Evolutionary conservation across 768 basidiomycete genomes (phyloP).

Genomic region (Pisolithus albus): DNA sequence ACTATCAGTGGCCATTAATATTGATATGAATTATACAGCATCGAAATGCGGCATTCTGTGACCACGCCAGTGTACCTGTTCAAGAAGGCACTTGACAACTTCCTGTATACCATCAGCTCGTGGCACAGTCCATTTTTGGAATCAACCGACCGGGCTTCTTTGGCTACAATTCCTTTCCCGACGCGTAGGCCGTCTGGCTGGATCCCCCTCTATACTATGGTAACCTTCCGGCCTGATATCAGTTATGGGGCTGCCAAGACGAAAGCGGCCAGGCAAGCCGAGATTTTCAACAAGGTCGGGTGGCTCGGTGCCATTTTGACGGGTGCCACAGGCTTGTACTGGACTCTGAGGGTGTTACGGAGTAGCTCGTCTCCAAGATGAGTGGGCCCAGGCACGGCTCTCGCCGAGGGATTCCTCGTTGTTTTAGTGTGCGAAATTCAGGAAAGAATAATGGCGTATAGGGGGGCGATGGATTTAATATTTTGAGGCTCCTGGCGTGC

Average conservation of each 20-base stretch:
- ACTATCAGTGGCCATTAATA: slow-evolving; percentile 12
- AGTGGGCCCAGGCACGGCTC: slow-evolving; percentile 15
- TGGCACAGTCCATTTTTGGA: slow-evolving; percentile 40
- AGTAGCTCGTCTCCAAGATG: slow-evolving; percentile 18
- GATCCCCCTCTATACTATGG: slow-evolving; percentile 95
- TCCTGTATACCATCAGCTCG: slow-evolving; percentile 58
- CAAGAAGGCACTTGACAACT: slow-evolving; percentile 71
- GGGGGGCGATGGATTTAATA: slow-evolving; percentile 16
- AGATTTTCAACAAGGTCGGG: slow-evolving; percentile 46
- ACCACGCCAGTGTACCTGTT: slow-evolving; percentile 74
- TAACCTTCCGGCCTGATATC: slow-evolving; percentile 94
- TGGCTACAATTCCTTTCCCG: slow-evolving; percentile 53
- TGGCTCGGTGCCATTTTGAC: slow-evolving; percentile 42
- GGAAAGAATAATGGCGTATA: slow-evolving; percentile 15
- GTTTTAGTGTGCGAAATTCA: slow-evolving; percentile 22
- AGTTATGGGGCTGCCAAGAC: slow-evolving; percentile 76
- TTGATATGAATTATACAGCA: slow-evolving; percentile 37
- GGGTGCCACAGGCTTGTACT: slow-evolving; percentile 38
- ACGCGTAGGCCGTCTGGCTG: slow-evolving; percentile 62
- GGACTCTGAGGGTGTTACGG: slow-evolving; percentile 11
- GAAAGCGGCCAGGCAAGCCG: slow-evolving; percentile 64
- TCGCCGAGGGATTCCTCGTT: slow-evolving; percentile 24
- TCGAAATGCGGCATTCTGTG: slow-evolving; percentile 92
- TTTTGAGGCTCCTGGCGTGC: slow-evolving; percentile 12
- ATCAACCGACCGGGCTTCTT: slow-evolving; percentile 36